phyloP scores from a whole-genome alignment of 75 land plant genomes.

The Cunninghamia lanceolata region DNA sequence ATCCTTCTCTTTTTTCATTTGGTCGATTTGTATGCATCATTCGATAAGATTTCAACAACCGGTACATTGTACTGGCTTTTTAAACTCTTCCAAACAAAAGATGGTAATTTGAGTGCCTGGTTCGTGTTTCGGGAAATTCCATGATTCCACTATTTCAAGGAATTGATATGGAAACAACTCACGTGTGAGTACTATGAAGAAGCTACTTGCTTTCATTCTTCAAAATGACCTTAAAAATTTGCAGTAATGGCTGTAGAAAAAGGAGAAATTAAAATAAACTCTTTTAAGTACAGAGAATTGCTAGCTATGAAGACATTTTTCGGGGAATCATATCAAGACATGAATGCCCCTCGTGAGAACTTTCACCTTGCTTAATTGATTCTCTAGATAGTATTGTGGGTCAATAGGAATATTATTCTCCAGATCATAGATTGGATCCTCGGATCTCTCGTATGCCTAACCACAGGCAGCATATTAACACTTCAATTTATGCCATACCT shows the following conservation, averaged over 20 bases:
- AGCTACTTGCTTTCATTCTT: constrained; percentile 90
- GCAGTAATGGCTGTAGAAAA: constrained; percentile 68
- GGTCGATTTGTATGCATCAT: too few species aligned
- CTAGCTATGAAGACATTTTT: neutral
- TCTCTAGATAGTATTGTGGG: constrained; percentile 90
- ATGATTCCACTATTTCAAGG: constrained; percentile 96
- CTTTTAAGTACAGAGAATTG: neutral
- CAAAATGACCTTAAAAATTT: constrained; percentile 93
- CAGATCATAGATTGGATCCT: constrained; percentile 96
- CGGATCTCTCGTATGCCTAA: constrained; percentile 96
- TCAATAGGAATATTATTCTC: constrained; percentile 98
- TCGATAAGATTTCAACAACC: too few species aligned
- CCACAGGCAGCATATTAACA: neutral
- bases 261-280: neutral
- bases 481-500: neutral
- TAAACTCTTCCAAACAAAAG: too few species aligned
- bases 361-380: constrained; percentile 91
- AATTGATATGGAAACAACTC: constrained; percentile 85
- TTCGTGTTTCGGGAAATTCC: constrained; percentile 88
- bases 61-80: too few species aligned
- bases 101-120: constrained; percentile 54
- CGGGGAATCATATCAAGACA: neutral
- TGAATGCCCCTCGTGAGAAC: neutral
- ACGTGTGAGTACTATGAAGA: constrained; percentile 89
- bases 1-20: too few species aligned